phyloP scores from a whole-genome alignment of 495 filamentous ascomycete genomes.

The Lineolata rhizophorae region DNA sequence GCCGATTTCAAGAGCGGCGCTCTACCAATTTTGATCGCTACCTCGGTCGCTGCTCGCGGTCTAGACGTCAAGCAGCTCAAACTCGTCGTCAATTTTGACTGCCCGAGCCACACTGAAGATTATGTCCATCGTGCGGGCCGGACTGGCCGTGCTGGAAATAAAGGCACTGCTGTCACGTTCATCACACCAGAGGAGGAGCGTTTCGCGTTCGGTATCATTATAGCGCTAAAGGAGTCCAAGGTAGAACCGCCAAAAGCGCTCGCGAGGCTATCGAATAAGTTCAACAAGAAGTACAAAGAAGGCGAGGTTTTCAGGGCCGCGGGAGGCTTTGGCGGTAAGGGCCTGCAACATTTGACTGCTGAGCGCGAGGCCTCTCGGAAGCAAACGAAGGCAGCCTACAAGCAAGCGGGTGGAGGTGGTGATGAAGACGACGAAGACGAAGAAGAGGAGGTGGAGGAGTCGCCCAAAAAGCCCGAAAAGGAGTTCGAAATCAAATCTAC shows the following conservation, averaged over 20 bases:
- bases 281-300: slow-evolving; percentile 73
- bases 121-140: slow-evolving; percentile 93
- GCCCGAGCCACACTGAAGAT: slow-evolving; percentile 90
- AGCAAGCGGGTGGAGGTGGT: too few species aligned
- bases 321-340: slow-evolving; percentile 78
- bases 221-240: slow-evolving; percentile 80
- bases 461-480: too few species aligned
- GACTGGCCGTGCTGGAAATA: slow-evolving; percentile 88
- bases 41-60: slow-evolving; percentile 87
- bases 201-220: slow-evolving; percentile 73
- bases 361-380: slow-evolving; percentile 68
- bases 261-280: slow-evolving; percentile 39
- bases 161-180: slow-evolving; percentile 86
- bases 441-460: slow-evolving; percentile 26
- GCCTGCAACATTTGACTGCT: slow-evolving; percentile 72
- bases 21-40: slow-evolving; percentile 77
- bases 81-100: slow-evolving; percentile 91
- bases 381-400: slow-evolving; percentile 71
- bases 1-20: slow-evolving; percentile 86
- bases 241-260: slow-evolving; percentile 56
- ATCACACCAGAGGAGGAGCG: slow-evolving; percentile 80
- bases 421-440: slow-evolving; percentile 76
- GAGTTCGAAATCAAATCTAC: too few species aligned
- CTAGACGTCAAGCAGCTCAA: slow-evolving; percentile 94
- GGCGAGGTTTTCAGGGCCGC: slow-evolving; percentile 69